Percentiles rank a stretch among this genome's conserved stretches.
phyloP scores from a whole-genome alignment of 2,329 filamentous ascomycete species.

The Clonostachys chloroleuca region DNA sequence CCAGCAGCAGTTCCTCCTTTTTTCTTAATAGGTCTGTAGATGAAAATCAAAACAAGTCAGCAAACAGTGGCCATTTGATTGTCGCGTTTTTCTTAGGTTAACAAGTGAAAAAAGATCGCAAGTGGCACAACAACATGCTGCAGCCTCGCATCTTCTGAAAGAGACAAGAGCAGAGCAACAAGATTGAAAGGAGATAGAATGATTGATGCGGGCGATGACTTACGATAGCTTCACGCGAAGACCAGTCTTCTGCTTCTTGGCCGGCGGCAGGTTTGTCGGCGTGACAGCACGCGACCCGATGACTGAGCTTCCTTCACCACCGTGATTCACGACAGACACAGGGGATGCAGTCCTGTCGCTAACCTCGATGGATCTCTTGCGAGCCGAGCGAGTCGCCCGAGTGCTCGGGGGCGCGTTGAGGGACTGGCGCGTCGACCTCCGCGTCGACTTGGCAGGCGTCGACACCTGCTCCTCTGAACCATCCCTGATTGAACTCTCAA shows the following conservation, averaged over 20 bases:
- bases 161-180: not conserved
- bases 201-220: conserved; percentile 29
- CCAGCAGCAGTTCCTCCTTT: conserved; percentile 65
- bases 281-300: conserved; percentile 57
- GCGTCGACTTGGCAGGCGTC: conserved; percentile 21
- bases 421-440: conserved; percentile 28
- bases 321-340: conserved; percentile 40
- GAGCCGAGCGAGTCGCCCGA: conserved; percentile 42
- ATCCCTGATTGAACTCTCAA: conserved; percentile 32
- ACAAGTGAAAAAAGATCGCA: not conserved
- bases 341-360: conserved; percentile 49
- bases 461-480: conserved; percentile 4
- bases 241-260: conserved; percentile 57
- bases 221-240: conserved; percentile 67
- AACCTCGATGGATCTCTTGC: conserved; percentile 48
- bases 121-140: not conserved
- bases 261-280: conserved; percentile 44
- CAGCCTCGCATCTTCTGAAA: not conserved
- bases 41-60: not conserved
- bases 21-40: conserved; percentile 66
- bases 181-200: conserved; percentile 1
- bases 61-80: not conserved
- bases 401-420: conserved; percentile 19
- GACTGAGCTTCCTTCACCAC: conserved; percentile 35
- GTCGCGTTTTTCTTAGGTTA: not conserved